Base-by-base conservation (phyloP, 306 rosid species). In the Sophora flavescens region DNA sequence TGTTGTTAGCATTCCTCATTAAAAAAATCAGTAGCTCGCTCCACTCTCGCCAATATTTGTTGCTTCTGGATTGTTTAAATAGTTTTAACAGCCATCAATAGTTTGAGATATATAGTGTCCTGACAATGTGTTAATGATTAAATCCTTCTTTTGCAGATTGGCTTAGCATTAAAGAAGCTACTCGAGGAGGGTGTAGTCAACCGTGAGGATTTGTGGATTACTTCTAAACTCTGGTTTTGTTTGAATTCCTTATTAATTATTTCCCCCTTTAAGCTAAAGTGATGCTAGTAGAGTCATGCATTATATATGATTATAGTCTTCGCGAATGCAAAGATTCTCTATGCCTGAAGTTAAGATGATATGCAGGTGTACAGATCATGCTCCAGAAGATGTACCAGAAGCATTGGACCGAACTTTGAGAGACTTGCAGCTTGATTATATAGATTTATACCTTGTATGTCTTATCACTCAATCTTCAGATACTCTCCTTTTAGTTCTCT, bases 171-270 rank as follows among this genome's bases (percentile, higher is more conserved):
- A 44, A 84, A 86, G 78, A 88, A 86, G 66, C 75, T 91, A 71
- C 85, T 86, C 76, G 84, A 91, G 44, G 93, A 89, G 68, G 91
- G 87, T 16, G 84, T 84, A 18, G 88, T 89, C 59, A 91, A 88
- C 83, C 93, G 93, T 2, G 97, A 88, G 79, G 93, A 89, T 61
- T 78, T 89, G 77, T 91, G 91, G 90, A 88, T 89, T 76, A 89
- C 97, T 62, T 91, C 97, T 0, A 91, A 83, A 86, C 86, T 88
- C 57, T 86, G 94, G 97, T 88, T 81, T 56, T 84, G 71, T 70
- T 33, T 62, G 28, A 9, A 17, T 68, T 59, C 18, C 2, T 10
- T 22, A 22, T 66, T 16, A n/a, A 28, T 38, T 76, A 17, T 32
- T 68, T 2, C 36, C 42, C 56, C 18, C 6, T 70, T 33, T 6